Conservation (phyloP, 176 grass and related monocot species). For the Oryza rufipogon region DNA sequence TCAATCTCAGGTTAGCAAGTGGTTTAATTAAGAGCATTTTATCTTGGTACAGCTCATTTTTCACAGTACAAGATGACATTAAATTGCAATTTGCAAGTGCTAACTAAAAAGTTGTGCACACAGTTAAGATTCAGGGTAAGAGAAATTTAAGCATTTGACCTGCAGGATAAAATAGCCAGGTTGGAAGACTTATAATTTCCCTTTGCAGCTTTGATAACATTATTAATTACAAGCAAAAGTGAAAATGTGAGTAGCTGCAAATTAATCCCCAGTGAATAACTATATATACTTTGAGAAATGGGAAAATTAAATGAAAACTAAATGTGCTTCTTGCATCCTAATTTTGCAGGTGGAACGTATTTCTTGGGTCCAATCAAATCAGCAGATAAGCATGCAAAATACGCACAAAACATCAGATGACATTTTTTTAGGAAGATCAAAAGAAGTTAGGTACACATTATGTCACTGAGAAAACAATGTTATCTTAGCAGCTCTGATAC, state of each 20-base stretch:
- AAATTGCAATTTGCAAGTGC: background rate
- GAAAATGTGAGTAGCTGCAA: background rate
- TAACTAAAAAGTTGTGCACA: background rate
- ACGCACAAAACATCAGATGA: background rate
- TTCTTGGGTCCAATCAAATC: slow-evolving; percentile 1
- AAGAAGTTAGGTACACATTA: slow-evolving; percentile 28
- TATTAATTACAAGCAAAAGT: background rate
- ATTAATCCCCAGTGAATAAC: background rate
- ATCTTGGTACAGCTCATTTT: background rate
- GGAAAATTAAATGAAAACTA: slow-evolving; percentile 1
- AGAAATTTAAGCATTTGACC: slow-evolving; percentile 1
- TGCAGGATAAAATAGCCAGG: background rate
- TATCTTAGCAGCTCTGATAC: slow-evolving; percentile 26
- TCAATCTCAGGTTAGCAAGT: slow-evolving; percentile 18
- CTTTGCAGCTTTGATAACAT: background rate
- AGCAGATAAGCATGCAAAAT: background rate
- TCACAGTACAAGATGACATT: background rate
- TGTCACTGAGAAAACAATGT: slow-evolving; percentile 42
- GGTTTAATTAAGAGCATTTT: slow-evolving; percentile 13
- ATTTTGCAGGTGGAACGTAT: background rate
- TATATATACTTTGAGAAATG: background rate
- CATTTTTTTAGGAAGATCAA: background rate
- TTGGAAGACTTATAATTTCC: background rate
- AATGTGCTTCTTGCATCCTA: slow-evolving; percentile 23
- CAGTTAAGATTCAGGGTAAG: background rate